Percentiles rank a stretch among this genome's conserved stretches.
phyloP scores from a whole-genome alignment of 345 rosid species.

The Bruguiera gymnorhiza region DNA sequence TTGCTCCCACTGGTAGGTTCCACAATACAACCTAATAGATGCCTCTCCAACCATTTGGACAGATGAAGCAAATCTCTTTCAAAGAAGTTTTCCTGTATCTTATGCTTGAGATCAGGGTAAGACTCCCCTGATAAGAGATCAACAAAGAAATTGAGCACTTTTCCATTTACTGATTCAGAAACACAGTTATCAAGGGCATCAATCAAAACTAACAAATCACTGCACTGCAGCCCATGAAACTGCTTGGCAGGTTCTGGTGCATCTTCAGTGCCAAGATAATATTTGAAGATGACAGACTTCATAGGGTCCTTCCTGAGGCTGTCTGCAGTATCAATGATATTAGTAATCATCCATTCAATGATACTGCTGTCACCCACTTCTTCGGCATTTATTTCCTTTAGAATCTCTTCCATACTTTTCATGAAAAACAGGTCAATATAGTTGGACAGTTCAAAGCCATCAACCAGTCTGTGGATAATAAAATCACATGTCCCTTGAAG shows the following conservation, averaged over 20 bases:
- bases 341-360: slow-evolving; percentile 68
- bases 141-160: slow-evolving; percentile 78
- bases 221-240: slow-evolving; percentile 43
- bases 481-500: slow-evolving; percentile 70
- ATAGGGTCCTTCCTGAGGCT: slow-evolving; percentile 66
- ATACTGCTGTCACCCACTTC: slow-evolving; percentile 45
- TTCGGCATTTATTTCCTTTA: slow-evolving; percentile 52
- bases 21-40: slow-evolving; percentile 63
- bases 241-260: slow-evolving; percentile 43
- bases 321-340: slow-evolving; percentile 67
- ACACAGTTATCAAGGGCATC: slow-evolving; percentile 67
- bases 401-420: slow-evolving; percentile 75
- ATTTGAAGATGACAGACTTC: slow-evolving; percentile 50
- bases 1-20: slow-evolving; percentile 48
- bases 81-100: slow-evolving; percentile 54
- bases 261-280: slow-evolving; percentile 62
- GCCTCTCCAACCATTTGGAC: slow-evolving; percentile 86
- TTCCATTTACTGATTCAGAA: slow-evolving; percentile 66
- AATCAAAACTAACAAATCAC: slow-evolving; percentile 71
- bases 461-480: slow-evolving; percentile 47
- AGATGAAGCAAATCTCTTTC: slow-evolving; percentile 59
- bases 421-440: slow-evolving; percentile 61
- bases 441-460: slow-evolving; percentile 48
- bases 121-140: slow-evolving; percentile 71
- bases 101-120: slow-evolving; percentile 54